Evolutionary conservation across 345 rosid genomes (phyloP).

Genomic region (Carallia pectinifolia): DNA sequence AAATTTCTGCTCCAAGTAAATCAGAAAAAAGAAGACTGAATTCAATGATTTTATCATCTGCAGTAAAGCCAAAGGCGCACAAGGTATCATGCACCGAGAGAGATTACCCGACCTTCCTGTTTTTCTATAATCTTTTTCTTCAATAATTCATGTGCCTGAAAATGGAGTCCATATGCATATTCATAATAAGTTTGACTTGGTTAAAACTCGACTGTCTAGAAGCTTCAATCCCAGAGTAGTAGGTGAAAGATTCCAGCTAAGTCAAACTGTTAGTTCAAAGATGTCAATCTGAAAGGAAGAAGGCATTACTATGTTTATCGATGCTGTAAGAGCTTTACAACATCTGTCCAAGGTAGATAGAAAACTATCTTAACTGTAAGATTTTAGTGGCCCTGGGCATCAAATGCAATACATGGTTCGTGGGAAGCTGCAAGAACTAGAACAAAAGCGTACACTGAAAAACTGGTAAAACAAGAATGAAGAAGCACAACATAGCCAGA

Average conservation of each 20-base stretch:
- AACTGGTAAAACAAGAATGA: no score
- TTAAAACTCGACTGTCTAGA: no score
- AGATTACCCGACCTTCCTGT: conserved; percentile 40
- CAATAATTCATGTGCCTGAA: conserved; percentile 74
- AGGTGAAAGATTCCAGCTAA: background rate
- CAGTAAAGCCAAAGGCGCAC: background rate
- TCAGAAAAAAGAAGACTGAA: conserved; percentile 1
- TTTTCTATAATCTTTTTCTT: conserved; percentile 65
- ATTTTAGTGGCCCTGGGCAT: conserved; percentile 9
- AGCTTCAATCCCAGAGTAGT: background rate
- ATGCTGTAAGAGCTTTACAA: conserved; percentile 68
- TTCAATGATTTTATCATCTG: background rate
- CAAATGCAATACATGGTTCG: conserved; percentile 1
- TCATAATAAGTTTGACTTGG: background rate
- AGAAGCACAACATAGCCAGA: no score
- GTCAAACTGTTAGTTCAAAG: conserved; percentile 10
- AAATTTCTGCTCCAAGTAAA: conserved; percentile 29
- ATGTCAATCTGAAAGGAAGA: background rate
- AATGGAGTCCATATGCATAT: conserved; percentile 13
- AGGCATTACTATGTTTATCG: conserved; percentile 64
- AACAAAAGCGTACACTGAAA: no score
- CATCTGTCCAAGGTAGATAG: conserved; percentile 89
- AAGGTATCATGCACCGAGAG: background rate
- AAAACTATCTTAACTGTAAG: conserved; percentile 70
- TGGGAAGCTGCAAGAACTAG: background rate